These are phyloP conservation scores for Wolfiporia cocos DNA, from an alignment of 1,284 basidiomycete species.

Conservation along the genomic window DNA sequence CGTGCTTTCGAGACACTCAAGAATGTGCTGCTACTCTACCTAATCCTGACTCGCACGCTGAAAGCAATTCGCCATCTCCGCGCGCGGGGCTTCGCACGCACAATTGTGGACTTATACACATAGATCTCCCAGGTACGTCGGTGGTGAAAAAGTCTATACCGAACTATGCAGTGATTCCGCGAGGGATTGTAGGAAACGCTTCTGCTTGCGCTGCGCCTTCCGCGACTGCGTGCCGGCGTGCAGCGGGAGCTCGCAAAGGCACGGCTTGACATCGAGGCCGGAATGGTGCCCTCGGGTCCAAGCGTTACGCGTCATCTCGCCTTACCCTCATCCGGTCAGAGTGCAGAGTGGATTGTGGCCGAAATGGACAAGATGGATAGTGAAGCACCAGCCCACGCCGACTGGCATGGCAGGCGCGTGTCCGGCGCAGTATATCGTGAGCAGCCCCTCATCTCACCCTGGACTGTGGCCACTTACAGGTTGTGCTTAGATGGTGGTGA, in stretches of 20 bases:
- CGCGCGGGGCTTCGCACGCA: conserved; percentile 58
- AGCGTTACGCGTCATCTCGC: conserved; percentile 57
- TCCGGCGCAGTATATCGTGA: conserved; percentile 87
- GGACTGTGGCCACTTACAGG: too few relatives aligned
- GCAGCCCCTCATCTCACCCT: too few relatives aligned
- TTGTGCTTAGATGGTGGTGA: conserved; percentile 88
- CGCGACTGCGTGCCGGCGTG: conserved; percentile 63
- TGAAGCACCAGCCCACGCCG: conserved; percentile 37
- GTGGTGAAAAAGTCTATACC: background rate
- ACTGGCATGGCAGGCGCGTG: conserved; percentile 75
- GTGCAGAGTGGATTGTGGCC: conserved; percentile 70
- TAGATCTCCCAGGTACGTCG: conserved; percentile 47
- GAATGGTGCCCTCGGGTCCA: conserved; percentile 60
- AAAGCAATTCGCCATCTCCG: conserved; percentile 66
- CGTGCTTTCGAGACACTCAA: conserved; percentile 34
- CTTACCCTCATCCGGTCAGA: conserved; percentile 64
- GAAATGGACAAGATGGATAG: conserved; percentile 80
- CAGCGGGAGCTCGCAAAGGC: conserved; percentile 66
- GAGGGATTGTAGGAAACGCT: conserved; percentile 52
- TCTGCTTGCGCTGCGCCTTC: conserved; percentile 59
- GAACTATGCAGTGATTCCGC: background rate
- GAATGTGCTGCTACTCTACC: conserved; percentile 57
- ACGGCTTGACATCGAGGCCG: conserved; percentile 57
- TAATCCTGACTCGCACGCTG: conserved; percentile 44
- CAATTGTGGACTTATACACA: conserved; percentile 47